phyloP scores from a whole-genome alignment of 306 rosid species.

The Trichosanthes cucumerina region DNA sequence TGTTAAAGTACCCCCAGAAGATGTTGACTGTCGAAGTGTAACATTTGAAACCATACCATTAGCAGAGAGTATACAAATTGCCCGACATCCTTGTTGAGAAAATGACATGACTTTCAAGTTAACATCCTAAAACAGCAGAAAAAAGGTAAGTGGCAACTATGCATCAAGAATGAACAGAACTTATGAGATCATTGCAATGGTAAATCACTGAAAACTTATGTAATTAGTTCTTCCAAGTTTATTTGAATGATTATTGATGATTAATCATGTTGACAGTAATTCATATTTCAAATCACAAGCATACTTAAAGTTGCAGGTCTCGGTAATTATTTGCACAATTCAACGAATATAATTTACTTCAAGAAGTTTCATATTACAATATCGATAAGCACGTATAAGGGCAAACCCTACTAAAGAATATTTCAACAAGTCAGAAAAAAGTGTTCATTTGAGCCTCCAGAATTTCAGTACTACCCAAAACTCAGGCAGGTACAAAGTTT shows the following conservation, averaged over 20 bases:
- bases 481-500: neutral
- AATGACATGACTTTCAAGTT: constrained; percentile 50
- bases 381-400: neutral
- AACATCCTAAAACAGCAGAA: constrained; percentile 37
- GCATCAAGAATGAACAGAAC: neutral
- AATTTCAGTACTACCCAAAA: neutral
- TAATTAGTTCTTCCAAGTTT: neutral
- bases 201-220: neutral
- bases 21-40: constrained; percentile 46
- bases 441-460: neutral
- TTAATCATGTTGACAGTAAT: neutral
- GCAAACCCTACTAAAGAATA: neutral
- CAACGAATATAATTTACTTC: neutral
- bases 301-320: neutral
- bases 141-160: neutral
- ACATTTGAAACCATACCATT: constrained; percentile 57
- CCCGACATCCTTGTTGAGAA: constrained; percentile 40
- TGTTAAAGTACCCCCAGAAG: constrained; percentile 50
- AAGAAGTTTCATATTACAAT: neutral
- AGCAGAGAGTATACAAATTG: constrained; percentile 53
- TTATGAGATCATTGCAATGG: neutral
- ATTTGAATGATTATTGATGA: neutral
- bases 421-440: neutral
- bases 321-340: neutral
- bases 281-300: constrained; percentile 4